Evolutionary conservation across 441 rosid species (phyloP).

Genomic region (Erysimum cheiri): DNA sequence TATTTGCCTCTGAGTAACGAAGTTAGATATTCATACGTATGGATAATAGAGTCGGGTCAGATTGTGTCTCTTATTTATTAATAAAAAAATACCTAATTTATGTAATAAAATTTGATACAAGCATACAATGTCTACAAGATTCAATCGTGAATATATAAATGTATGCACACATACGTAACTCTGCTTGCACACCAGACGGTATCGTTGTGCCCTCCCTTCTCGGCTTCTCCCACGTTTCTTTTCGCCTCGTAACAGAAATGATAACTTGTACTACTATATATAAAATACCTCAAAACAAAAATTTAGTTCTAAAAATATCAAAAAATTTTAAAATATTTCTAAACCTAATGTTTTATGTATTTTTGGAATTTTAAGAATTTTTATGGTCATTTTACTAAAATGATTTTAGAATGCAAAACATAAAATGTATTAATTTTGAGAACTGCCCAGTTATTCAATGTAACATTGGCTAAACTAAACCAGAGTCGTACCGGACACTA

Average conservation of each 20-base stretch:
- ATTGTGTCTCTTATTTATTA: constrained; percentile 11
- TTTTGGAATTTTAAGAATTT: not conserved
- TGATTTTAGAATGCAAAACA: not conserved
- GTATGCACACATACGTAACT: constrained; percentile 21
- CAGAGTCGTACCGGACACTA: not conserved
- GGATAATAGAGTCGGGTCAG: constrained; percentile 32
- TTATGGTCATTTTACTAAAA: not conserved
- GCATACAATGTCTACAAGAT: not conserved
- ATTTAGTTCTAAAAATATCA: not conserved
- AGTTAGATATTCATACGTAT: constrained; percentile 30
- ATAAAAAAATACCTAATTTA: not conserved
- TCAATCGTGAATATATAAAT: not conserved
- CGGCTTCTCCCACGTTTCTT: constrained; percentile 25
- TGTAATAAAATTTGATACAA: constrained; percentile 10
- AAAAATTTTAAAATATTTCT: not conserved
- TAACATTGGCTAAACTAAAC: not conserved
- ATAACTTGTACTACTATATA: constrained; percentile 5
- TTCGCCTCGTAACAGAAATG: constrained; percentile 32
- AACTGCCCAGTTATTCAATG: not conserved
- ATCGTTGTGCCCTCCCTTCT: not conserved
- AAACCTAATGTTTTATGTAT: not conserved
- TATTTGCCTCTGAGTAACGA: constrained; percentile 6
- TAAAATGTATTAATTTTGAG: not conserved
- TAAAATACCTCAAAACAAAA: constrained; percentile 3
- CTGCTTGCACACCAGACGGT: constrained; percentile 29